These are phyloP conservation scores for Arthroderma sp. DNA, from an alignment of 2,329 filamentous ascomycete species.

Conservation along the genomic window DNA sequence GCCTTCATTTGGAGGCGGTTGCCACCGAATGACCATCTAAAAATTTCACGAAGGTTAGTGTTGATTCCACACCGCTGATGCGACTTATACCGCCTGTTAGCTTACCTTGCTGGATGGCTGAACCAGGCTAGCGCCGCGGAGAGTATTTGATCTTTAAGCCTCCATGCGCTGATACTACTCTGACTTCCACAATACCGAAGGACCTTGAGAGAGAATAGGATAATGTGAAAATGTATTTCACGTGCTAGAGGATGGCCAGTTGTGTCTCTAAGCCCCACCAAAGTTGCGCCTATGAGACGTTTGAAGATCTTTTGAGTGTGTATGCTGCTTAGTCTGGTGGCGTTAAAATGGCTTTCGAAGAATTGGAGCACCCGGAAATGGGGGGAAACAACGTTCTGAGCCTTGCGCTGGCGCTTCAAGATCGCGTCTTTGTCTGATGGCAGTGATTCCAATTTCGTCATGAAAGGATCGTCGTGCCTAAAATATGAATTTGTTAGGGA, in stretches of 20 bases:
- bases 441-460: slow-evolving; percentile 79
- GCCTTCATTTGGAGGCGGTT: slow-evolving; percentile 89
- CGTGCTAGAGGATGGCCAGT: slow-evolving; percentile 73
- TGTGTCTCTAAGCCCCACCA: slow-evolving; percentile 58
- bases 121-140: slow-evolving; percentile 88
- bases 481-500: neutral
- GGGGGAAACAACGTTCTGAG: slow-evolving; percentile 73
- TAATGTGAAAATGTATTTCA: slow-evolving; percentile 80
- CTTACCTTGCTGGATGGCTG: slow-evolving; percentile 53
- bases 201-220: slow-evolving; percentile 70
- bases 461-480: slow-evolving; percentile 71
- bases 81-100: neutral
- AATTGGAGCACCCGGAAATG: slow-evolving; percentile 80
- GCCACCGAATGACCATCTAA: slow-evolving; percentile 85
- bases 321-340: slow-evolving; percentile 69
- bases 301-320: slow-evolving; percentile 72
- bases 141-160: slow-evolving; percentile 76
- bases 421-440: slow-evolving; percentile 71
- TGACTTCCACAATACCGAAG: slow-evolving; percentile 55
- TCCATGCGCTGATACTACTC: slow-evolving; percentile 57
- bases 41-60: slow-evolving; percentile 11
- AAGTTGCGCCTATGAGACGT: slow-evolving; percentile 64
- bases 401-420: slow-evolving; percentile 59
- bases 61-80: neutral
- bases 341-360: slow-evolving; percentile 87